Percentiles rank a stretch among this genome's conserved stretches.
phyloP scores from a whole-genome alignment of 192 early-diverging fungal species.

The Gamsiella multidivaricata region DNA sequence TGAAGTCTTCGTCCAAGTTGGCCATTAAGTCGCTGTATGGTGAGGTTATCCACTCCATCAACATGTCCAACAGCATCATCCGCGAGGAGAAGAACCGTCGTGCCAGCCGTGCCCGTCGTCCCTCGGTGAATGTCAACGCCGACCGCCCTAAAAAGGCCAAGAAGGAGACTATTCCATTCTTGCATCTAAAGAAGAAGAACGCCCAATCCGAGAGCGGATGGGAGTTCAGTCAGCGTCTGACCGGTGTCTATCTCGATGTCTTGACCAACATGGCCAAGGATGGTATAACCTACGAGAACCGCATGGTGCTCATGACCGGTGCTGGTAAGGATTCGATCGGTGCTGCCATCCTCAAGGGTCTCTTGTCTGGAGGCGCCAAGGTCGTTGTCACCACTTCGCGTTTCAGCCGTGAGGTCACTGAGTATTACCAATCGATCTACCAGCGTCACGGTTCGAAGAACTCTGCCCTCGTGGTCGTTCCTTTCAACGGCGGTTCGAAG shows the following conservation, averaged over 20 bases:
- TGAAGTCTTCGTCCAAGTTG: constrained; percentile 79
- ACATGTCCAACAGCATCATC: constrained; percentile 79
- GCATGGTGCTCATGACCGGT: constrained; percentile 89
- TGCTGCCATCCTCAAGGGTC: constrained; percentile 81
- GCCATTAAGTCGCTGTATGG: constrained; percentile 75
- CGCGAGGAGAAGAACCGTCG: constrained; percentile 64
- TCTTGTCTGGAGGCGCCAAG: constrained; percentile 87
- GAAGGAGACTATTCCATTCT: constrained; percentile 79
- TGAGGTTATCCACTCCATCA: constrained; percentile 78
- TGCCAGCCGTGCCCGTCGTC: constrained; percentile 61
- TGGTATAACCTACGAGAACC: constrained; percentile 88
- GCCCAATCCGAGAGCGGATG: constrained; percentile 77
- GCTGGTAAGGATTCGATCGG: constrained; percentile 92
- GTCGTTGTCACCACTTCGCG: constrained; percentile 94
- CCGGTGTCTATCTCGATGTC: constrained; percentile 84
- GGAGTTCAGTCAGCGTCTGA: constrained; percentile 84
- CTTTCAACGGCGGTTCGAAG: constrained; percentile 93
- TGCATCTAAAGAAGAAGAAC: constrained; percentile 80
- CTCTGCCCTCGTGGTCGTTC: constrained; percentile 86
- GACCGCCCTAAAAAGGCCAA: constrained; percentile 66
- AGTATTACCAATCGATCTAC: constrained; percentile 91
- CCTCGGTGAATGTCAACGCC: constrained; percentile 55
- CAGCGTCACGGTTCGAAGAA: constrained; percentile 89
- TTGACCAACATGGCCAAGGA: constrained; percentile 81
- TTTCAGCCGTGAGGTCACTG: constrained; percentile 80